Conservation (phyloP, 352 stramenopile genomes). For the Sclerospora graminicola region DNA sequence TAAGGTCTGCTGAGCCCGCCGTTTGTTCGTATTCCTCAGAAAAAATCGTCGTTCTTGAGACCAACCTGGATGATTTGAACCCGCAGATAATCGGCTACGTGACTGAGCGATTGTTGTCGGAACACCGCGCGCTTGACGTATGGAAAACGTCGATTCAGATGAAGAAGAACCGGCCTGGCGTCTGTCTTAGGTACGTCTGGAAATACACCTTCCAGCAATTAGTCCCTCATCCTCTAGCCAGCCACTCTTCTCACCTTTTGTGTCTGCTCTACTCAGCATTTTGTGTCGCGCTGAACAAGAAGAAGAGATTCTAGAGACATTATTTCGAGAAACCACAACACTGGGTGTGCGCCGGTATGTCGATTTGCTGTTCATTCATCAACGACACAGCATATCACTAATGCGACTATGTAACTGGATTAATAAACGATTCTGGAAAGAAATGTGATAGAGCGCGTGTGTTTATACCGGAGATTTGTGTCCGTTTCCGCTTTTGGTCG, state of each 20-base stretch:
- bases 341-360: conserved; percentile 75
- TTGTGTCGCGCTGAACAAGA: conserved; percentile 61
- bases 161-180: conserved; percentile 84
- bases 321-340: conserved; percentile 86
- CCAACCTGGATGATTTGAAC: conserved; percentile 88
- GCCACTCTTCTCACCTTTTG: neutral
- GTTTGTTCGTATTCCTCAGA: conserved; percentile 19
- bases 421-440: conserved; percentile 25
- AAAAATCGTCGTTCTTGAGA: conserved; percentile 74
- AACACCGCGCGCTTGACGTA: conserved; percentile 67
- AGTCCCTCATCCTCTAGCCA: neutral
- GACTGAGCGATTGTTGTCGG: conserved; percentile 50
- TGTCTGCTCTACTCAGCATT: conserved; percentile 29
- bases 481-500: conserved; percentile 31
- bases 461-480: conserved; percentile 43
- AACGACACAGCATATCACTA: neutral
- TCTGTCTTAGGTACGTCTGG: conserved; percentile 55
- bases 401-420: neutral
- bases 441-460: conserved; percentile 44
- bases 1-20: conserved; percentile 12
- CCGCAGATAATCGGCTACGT: conserved; percentile 77
- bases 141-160: conserved; percentile 87
- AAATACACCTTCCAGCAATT: too few relatives aligned
- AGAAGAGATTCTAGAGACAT: conserved; percentile 29
- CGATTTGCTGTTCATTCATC: neutral